A percentile compares a stretch with the other conserved stretches of the same genome.
Conservation (phyloP, 2,329 filamentous ascomycete species). For the Pseudofabraea citricarpa region DNA sequence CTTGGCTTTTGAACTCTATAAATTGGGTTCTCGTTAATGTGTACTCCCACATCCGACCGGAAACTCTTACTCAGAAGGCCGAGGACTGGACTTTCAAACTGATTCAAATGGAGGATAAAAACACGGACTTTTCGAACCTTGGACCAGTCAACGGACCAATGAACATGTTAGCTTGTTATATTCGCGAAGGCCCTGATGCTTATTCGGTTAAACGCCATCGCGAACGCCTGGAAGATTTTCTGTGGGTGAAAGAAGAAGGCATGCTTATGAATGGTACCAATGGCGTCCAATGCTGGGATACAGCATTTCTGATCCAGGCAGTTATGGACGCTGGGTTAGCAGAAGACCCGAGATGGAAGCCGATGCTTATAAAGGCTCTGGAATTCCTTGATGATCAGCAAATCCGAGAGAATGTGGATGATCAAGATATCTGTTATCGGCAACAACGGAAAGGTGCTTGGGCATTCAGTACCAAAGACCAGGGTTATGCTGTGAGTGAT, state of each 20-base stretch:
- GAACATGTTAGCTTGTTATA: constrained; percentile 84
- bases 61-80: constrained; percentile 61
- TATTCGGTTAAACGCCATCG: constrained; percentile 70
- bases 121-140: constrained; percentile 81
- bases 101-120: constrained; percentile 86
- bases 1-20: constrained; percentile 70
- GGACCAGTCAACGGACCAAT: constrained; percentile 88
- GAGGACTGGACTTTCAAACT: constrained; percentile 80
- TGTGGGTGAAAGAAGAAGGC: constrained; percentile 90
- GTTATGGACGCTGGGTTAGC: constrained; percentile 74
- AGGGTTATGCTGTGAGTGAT: constrained; percentile 94
- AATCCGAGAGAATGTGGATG: constrained; percentile 74
- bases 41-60: constrained; percentile 72
- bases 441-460: constrained; percentile 90
- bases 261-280: constrained; percentile 97
- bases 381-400: constrained; percentile 88
- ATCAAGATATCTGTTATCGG: constrained; percentile 79
- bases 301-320: constrained; percentile 81
- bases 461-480: constrained; percentile 88
- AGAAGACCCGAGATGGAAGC: constrained; percentile 69
- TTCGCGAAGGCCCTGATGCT: constrained; percentile 74
- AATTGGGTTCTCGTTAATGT: constrained; percentile 78
- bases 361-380: constrained; percentile 79
- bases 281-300: constrained; percentile 98
- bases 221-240: constrained; percentile 76